These are phyloP conservation scores for Sarocladium oryzae DNA, from an alignment of 2,329 filamentous ascomycete species.

Conservation along the genomic window DNA sequence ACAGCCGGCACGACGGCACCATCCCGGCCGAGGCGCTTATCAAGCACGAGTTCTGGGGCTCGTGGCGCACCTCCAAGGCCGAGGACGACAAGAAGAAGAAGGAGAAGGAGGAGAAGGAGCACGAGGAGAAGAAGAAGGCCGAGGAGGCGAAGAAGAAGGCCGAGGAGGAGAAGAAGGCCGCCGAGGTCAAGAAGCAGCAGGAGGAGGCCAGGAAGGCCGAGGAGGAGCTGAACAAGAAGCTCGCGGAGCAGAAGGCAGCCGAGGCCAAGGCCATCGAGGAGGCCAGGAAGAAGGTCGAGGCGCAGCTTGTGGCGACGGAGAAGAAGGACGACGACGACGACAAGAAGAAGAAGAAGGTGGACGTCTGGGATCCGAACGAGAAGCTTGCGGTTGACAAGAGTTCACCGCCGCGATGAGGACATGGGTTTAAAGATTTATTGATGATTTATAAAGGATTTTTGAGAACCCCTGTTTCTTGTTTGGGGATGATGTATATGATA, in stretches of 20 bases:
- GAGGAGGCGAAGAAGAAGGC: neutral
- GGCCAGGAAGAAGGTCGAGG: neutral
- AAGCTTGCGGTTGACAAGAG: neutral
- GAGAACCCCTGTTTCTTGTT: no score
- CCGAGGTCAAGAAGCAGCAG: neutral
- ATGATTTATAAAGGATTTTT: no score
- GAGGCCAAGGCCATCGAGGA: neutral
- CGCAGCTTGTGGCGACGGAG: neutral
- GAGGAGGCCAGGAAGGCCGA: neutral
- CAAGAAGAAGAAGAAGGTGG: no score
- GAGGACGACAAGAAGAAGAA: neutral
- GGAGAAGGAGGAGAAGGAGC: neutral
- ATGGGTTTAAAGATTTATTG: neutral
- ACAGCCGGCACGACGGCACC: conserved; percentile 20
- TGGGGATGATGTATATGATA: no score
- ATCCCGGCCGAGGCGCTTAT: conserved; percentile 20
- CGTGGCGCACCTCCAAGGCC: conserved; percentile 12
- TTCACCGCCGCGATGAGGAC: neutral
- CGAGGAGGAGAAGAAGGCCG: neutral
- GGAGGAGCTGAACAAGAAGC: neutral
- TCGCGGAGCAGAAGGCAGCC: neutral
- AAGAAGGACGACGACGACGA: no score
- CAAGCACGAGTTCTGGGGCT: conserved; percentile 19
- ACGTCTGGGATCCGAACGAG: no score
- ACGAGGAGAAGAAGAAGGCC: neutral